Base-by-base conservation (phyloP, 1,284 basidiomycete species). In the Erythrobasidium hasegawianum region DNA sequence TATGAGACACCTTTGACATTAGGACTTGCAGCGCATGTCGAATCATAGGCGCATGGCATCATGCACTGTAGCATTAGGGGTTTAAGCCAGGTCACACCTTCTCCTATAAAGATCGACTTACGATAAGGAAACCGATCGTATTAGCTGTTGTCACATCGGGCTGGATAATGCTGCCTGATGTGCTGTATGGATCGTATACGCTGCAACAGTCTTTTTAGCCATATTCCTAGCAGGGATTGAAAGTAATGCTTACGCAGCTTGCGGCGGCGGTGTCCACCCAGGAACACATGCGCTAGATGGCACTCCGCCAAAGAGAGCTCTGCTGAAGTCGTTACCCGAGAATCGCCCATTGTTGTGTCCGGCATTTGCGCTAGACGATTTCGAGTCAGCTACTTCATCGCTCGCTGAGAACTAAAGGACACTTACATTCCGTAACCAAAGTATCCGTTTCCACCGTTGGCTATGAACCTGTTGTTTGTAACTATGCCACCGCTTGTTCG, bases 381-480 rank as follows among this genome's bases (percentile, higher is more conserved):
- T n/a, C n/a, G n/a, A n/a, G n/a, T n/a, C n/a, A n/a, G n/a, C n/a
- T n/a, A n/a, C n/a, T n/a, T n/a, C n/a, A n/a, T n/a, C n/a, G n/a
- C n/a, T n/a, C n/a, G n/a, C n/a, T n/a, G n/a, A n/a, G n/a, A n/a
- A n/a, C n/a, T n/a, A 29, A 27, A 4, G 13, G 16, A 7, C 38
- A 58, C 62, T 57, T 26, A 65, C 62, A 73, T 66, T 18, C 66
- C 70, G 43, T 70, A 74, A 13, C 72, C 72, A 47, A 74, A 73
- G 72, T 71, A 73, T 1, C 72, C 72, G 1, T 54, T 27, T 14
- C 61, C 57, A 14, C 70, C 70, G 14, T 66, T 59, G 5, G 70
- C 68, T 27, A 57, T 55, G 56, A 91, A 79, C 26, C 77, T 76
- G 78, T 93, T 92, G 76, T 85, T 79, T 33, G 79, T 73, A 18